A percentile compares a stretch with the other conserved stretches of the same genome.
Conservation (phyloP, 1,139 yeast species). For the Blastobotrys apis region DNA sequence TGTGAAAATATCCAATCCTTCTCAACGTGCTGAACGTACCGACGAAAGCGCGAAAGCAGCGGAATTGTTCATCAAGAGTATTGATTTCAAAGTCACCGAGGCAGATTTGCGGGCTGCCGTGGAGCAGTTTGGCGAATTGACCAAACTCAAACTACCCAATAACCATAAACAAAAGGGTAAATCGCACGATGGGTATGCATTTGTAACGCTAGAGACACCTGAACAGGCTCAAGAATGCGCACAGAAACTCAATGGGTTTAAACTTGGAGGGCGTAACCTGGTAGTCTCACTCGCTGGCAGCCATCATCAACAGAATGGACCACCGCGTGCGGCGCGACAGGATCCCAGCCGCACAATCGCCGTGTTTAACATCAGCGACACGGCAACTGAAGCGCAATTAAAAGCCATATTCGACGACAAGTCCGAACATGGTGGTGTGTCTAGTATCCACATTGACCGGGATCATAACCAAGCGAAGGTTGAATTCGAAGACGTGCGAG, state of each 20-base stretch:
- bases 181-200: constrained; percentile 37
- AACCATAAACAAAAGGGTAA: constrained; percentile 22
- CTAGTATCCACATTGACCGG: constrained; percentile 47
- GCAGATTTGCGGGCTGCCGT: constrained; percentile 33
- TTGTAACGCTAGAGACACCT: constrained; percentile 33
- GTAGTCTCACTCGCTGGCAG: constrained; percentile 22
- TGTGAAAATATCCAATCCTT: constrained; percentile 59
- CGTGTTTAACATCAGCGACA: constrained; percentile 28
- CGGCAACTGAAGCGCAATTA: constrained; percentile 29
- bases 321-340: not conserved
- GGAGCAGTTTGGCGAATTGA: constrained; percentile 46
- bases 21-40: constrained; percentile 16
- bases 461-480: constrained; percentile 51
- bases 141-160: constrained; percentile 30
- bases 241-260: constrained; percentile 19
- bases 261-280: constrained; percentile 23
- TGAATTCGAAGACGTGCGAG: constrained; percentile 41
- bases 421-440: constrained; percentile 45
- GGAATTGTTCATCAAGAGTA: constrained; percentile 47
- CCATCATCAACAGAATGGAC: not conserved
- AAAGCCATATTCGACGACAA: constrained; percentile 31
- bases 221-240: constrained; percentile 20
- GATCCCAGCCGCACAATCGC: constrained; percentile 22
- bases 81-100: constrained; percentile 42
- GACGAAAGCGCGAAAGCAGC: too few species aligned